phyloP scores from a whole-genome alignment of 169 alveolate species.

The Plasmodium reichenowi region DNA sequence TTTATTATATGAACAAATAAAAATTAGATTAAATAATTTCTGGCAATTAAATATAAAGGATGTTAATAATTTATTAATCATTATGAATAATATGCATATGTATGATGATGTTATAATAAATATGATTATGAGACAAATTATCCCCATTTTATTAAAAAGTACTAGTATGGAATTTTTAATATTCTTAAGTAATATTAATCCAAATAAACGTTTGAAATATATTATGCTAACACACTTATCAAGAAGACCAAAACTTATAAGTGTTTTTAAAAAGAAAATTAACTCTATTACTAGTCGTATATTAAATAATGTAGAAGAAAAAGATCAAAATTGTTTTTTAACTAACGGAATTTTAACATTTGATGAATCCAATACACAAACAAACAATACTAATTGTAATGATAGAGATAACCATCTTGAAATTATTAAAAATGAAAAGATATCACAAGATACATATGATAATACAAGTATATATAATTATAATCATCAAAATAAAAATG shows the following conservation, averaged over 20 bases:
- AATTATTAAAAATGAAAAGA: not conserved
- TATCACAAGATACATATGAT: not conserved
- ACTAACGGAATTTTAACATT: no score
- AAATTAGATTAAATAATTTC: conserved; percentile 47
- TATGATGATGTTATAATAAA: conserved; percentile 60
- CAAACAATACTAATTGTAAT: not conserved
- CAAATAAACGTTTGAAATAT: conserved; percentile 44
- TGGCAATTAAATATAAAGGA: conserved; percentile 71
- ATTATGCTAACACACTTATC: conserved; percentile 58
- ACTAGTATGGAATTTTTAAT: conserved; percentile 60
- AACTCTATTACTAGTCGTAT: conserved; percentile 53
- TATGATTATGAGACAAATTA: conserved; percentile 70
- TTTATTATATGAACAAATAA: conserved; percentile 71
- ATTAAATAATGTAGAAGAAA: conserved; percentile 11
- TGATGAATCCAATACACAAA: not conserved
- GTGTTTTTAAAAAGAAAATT: conserved; percentile 64
- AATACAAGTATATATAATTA: not conserved
- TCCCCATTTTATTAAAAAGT: conserved; percentile 40
- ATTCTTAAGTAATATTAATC: conserved; percentile 57
- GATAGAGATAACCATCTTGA: not conserved
- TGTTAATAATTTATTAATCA: conserved; percentile 66
- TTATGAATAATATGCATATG: conserved; percentile 44
- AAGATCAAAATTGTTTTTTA: not conserved
- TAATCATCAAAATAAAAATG: not conserved
- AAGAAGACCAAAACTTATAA: conserved; percentile 50